phyloP scores from a whole-genome alignment of 2,329 filamentous ascomycete genomes.

The Fusarium decemcellulare region DNA sequence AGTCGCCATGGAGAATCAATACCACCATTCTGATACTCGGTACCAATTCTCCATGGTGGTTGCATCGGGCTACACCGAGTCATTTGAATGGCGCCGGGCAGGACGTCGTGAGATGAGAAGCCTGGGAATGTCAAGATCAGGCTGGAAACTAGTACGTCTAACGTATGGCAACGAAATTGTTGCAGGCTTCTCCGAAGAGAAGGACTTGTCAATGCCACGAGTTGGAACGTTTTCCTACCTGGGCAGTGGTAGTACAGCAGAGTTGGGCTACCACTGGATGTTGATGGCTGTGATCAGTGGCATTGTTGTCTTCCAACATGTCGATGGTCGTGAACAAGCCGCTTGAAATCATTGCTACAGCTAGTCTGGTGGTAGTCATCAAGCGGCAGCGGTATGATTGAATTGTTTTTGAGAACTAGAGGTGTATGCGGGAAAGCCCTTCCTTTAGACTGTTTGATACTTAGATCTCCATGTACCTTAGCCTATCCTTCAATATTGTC shows the following conservation, averaged over 20 bases:
- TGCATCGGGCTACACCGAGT: conserved; percentile 16
- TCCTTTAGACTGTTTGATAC: no score
- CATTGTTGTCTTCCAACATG: conserved; percentile 16
- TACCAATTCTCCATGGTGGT: conserved; percentile 34
- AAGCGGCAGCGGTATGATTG: no score
- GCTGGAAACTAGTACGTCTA: conserved; percentile 33
- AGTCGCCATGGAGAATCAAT: conserved; percentile 17
- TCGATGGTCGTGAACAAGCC: background rate
- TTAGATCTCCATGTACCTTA: no score
- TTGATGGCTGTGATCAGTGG: conserved; percentile 30
- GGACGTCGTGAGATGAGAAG: background rate
- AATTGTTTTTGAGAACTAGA: no score
- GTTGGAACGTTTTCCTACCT: conserved; percentile 20
- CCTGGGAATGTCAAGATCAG: conserved; percentile 7
- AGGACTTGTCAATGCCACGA: background rate
- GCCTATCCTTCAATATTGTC: no score
- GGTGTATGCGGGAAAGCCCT: no score
- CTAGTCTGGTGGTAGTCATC: no score
- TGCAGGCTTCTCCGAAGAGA: conserved; percentile 24
- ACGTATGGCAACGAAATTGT: conserved; percentile 22
- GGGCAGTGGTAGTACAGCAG: conserved; percentile 19
- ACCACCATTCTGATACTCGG: background rate
- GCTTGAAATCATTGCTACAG: no score
- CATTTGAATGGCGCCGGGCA: conserved; percentile 31
- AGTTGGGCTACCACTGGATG: conserved; percentile 33